Evolutionary conservation across 1,284 basidiomycete genomes (phyloP).

Genomic region (Austroboletus olivaceoglutinosus): DNA sequence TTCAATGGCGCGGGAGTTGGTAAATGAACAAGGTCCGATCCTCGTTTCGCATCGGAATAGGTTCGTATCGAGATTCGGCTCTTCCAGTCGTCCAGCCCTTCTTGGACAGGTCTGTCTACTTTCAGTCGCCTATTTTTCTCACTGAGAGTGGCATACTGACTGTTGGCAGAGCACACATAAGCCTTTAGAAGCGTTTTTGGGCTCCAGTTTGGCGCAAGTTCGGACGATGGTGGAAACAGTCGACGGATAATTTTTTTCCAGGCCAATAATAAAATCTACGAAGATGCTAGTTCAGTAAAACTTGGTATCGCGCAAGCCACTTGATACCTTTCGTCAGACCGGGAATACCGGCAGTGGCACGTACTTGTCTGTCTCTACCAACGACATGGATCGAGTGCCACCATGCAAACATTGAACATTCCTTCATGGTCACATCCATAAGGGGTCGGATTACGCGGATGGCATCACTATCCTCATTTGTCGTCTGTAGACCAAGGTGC

Average conservation of each 20-base stretch:
- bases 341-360: constrained; percentile 61
- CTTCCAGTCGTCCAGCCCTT: constrained; percentile 72
- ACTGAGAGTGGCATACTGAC: constrained; percentile 42
- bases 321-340: constrained; percentile 68
- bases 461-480: not conserved
- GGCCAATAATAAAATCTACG: constrained; percentile 76
- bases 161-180: constrained; percentile 71
- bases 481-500: constrained; percentile 30
- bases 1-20: constrained; percentile 2
- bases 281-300: constrained; percentile 1
- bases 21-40: constrained; percentile 10
- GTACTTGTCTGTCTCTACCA: constrained; percentile 49
- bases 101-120: constrained; percentile 60
- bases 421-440: constrained; percentile 77
- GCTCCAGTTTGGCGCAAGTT: constrained; percentile 79
- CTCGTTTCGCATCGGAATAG: constrained; percentile 36
- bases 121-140: not conserved
- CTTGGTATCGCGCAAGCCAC: not conserved
- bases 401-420: constrained; percentile 77
- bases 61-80: constrained; percentile 67
- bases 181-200: constrained; percentile 54
- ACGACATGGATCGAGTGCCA: constrained; percentile 58
- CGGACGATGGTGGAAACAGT: constrained; percentile 86
- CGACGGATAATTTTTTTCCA: constrained; percentile 83
- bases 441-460: constrained; percentile 71